phyloP scores from a whole-genome alignment of 192 early-diverging fungal species.

The Dissophora ornata region DNA sequence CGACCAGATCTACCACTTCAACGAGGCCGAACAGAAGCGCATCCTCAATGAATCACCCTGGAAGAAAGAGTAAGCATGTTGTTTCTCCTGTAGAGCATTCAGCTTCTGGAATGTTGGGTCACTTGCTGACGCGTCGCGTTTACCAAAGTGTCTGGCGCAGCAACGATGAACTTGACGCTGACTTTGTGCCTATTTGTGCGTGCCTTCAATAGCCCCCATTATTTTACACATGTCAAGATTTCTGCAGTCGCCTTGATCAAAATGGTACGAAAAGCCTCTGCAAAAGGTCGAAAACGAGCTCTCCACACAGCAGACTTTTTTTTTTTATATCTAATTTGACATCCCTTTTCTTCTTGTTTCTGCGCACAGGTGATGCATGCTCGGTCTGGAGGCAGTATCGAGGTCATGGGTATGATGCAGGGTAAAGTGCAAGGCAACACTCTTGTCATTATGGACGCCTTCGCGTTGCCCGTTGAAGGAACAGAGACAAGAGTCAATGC shows the following conservation, averaged over 20 bases:
- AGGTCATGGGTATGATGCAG: conserved; percentile 99
- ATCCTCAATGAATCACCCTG: conserved; percentile 78
- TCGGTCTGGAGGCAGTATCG: conserved; percentile 94
- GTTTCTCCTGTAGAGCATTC: neutral
- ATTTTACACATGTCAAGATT: conserved; percentile 90
- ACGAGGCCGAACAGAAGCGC: conserved; percentile 74
- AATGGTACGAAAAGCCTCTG: conserved; percentile 74
- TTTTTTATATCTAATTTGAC: too few relatives aligned
- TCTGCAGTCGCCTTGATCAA: conserved; percentile 97
- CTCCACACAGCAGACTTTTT: too few relatives aligned
- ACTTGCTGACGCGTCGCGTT: conserved; percentile 7
- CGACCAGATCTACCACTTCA: conserved; percentile 86
- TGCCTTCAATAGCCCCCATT: conserved; percentile 70
- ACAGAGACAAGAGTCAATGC: conserved; percentile 98
- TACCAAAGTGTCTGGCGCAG: conserved; percentile 6
- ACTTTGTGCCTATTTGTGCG: conserved; percentile 6
- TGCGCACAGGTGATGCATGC: conserved; percentile 93
- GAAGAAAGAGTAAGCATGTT: conserved; percentile 76
- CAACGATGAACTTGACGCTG: neutral
- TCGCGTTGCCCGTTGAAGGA: conserved; percentile 97
- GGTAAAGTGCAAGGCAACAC: conserved; percentile 90
- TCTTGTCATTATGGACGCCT: conserved; percentile 96
- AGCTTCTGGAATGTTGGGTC: neutral
- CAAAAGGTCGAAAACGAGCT: too few relatives aligned
- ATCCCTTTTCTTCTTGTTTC: neutral